Evolutionary conservation across 2,329 filamentous ascomycete species (phyloP), one percentile per base, ranked within the genome.

Genomic region (Diaporthe sp.): DNA sequence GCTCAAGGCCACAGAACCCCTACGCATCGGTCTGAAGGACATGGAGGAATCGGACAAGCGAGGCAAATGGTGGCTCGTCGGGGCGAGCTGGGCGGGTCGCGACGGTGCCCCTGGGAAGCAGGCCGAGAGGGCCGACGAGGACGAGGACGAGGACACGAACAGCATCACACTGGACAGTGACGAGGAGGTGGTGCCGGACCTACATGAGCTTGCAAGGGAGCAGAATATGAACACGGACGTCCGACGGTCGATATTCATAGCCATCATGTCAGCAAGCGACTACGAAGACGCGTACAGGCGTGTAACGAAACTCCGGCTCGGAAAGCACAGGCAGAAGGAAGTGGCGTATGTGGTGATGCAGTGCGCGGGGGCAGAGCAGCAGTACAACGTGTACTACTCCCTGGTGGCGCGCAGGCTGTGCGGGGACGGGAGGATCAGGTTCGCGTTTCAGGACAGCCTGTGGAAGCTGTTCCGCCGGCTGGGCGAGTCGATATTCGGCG

Each of bases 51-150:
- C 93, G 0, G 94, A 96, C 55, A 96, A 94, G 82, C 94, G 93
- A 81, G 97, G 97, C 0, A 98, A 98, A 86, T 99, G 97, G 97
- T 99, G 97, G 97, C 91, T 98, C 28, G 94, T 98, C 7, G 97
- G 97, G 70, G 96, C 97, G n/a, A 98, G 95, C 83, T 98, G 96
- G 91, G 86, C 89, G 5, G 90, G 89, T 34, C 81, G 81, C 39
- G 79, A 80, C 3, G 77, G 78, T 8, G 71, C 78, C 13, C 10
- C 31, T 25, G 49, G 31, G 31, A 67, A 44, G 22, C 79, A 79
- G 55, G 42, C 39, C 51, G 75, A 79, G 7, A 13, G 25, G 31
- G 70, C 77, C 28, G 57, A 53, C 8, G 87, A 87, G 55, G 79
- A 75, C 17, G 85, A 86, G n/a, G 83, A 84, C 39, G 78, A 81